Evolutionary conservation across 768 basidiomycete species (phyloP).

Genomic region (Cystoderma amianthinum): DNA sequence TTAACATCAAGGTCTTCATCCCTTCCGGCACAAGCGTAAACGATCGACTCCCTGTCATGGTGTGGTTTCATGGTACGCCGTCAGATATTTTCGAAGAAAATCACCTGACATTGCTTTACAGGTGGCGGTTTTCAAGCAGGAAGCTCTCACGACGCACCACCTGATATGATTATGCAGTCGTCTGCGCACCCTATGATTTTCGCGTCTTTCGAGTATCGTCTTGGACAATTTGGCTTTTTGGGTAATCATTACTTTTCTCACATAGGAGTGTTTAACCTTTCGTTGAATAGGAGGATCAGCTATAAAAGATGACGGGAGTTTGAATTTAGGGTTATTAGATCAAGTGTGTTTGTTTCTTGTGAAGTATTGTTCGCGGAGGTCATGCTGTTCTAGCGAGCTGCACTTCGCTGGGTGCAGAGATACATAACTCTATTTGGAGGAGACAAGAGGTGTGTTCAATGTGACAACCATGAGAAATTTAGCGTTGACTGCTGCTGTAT

Average conservation of each 20-base stretch:
- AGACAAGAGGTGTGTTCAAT: constrained; percentile 18
- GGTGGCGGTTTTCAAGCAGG: constrained; percentile 36
- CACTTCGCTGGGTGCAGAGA: constrained; percentile 28
- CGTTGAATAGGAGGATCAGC: constrained; percentile 20
- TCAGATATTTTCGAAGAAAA: not conserved
- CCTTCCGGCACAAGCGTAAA: constrained; percentile 16
- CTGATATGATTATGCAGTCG: constrained; percentile 22
- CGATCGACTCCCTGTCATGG: constrained; percentile 27
- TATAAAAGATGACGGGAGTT: constrained; percentile 20
- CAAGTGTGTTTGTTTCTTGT: constrained; percentile 16
- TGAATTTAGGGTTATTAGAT: constrained; percentile 33
- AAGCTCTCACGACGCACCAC: constrained; percentile 21
- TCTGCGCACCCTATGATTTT: constrained; percentile 27
- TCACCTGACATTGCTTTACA: constrained; percentile 5
- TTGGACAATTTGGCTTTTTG: constrained; percentile 34
- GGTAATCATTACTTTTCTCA: constrained; percentile 13
- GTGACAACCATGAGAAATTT: not conserved
- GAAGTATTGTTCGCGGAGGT: not conserved
- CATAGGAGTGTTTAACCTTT: not conserved
- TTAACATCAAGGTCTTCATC: constrained; percentile 21
- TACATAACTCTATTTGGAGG: constrained; percentile 31
- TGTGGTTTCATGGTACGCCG: constrained; percentile 34
- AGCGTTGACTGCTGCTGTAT: not conserved
- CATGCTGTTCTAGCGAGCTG: constrained; percentile 17
- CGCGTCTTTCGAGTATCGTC: constrained; percentile 33